phyloP scores from a whole-genome alignment of 177 flowering plant species.

The Vitis hybrid region DNA sequence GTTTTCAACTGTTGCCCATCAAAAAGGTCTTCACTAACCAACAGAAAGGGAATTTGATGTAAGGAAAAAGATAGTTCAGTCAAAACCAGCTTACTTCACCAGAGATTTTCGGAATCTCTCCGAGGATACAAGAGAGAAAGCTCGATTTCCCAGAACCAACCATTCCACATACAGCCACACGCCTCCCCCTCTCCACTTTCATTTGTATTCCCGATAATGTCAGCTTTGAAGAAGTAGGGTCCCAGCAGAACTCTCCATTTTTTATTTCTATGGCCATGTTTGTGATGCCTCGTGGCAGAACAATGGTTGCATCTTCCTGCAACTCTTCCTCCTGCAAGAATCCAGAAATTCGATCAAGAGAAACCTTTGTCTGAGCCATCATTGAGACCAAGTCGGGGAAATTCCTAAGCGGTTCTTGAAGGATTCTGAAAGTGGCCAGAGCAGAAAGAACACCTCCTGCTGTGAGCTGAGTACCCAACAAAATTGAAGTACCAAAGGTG shows the following conservation, averaged over 20 bases:
- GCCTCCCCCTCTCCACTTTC: constrained; percentile 80
- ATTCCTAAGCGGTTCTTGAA: constrained; percentile 95
- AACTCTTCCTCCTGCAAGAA: constrained; percentile 88
- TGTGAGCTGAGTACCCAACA: constrained; percentile 78
- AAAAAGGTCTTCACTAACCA: constrained; percentile 5
- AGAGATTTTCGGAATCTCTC: constrained; percentile 86
- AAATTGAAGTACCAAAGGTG: constrained; percentile 77
- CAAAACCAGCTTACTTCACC: constrained; percentile 71
- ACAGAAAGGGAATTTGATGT: constrained; percentile 6
- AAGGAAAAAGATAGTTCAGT: constrained; percentile 1
- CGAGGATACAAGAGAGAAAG: constrained; percentile 93
- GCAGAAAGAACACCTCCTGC: constrained; percentile 96
- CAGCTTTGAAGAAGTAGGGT: constrained; percentile 51
- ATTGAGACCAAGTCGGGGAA: constrained; percentile 94
- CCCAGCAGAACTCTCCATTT: constrained; percentile 87
- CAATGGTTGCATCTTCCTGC: constrained; percentile 72
- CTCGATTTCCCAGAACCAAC: constrained; percentile 98
- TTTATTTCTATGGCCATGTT: constrained; percentile 73
- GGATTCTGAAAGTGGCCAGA: constrained; percentile 91
- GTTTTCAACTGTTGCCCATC: neutral
- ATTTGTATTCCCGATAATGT: constrained; percentile 76
- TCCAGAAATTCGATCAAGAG: constrained; percentile 83
- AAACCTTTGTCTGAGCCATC: constrained; percentile 99
- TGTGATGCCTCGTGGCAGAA: constrained; percentile 61
- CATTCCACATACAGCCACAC: constrained; percentile 93